Base-by-base conservation (phyloP, 176 grass and related monocot species). In the sorghum (Sorghum bicolor) region DNA sequence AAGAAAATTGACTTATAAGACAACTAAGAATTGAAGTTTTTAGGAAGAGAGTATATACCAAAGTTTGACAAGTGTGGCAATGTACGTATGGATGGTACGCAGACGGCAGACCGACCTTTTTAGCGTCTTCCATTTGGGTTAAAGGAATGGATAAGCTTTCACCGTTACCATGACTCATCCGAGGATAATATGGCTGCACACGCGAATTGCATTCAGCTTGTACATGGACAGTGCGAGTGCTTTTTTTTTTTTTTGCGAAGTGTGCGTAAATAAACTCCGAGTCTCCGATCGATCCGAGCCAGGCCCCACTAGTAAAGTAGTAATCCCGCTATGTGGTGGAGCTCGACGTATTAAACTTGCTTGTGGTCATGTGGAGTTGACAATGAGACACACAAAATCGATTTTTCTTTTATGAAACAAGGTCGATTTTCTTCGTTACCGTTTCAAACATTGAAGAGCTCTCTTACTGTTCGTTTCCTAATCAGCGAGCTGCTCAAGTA, bases 391-490 rank as follows among this genome's bases (percentile, higher is more conserved):
- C 17, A 33, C 9, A 78, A 12, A 37, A 8, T 48, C 69, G 62
- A 68, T 66, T 16, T 5, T 41, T 11, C 11, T 41, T 41, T 10
- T 1, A 40, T 11, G 39, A 41, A 3, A 47, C 12, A 17, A 5
- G 39, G 10, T 52, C 77, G 52, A 63, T 60, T 17, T 67, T 12
- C 24, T 72, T 72, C 64, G 34, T 67, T 69, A 65, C 16, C 64
- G 40, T 37, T 64, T n/a, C 25, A 53, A 69, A 81, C 39, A 81
- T 8, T 14, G 64, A 33, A 15, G 65, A 65, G 6, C 71, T 76
- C 39, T 70, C 60, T 41, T 8, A 63, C 77, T 77, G 31, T 81
- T 89, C 2, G 26, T 82, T 41, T 17, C 40, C 25, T 77, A 72
- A 20, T 63, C 64, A 20, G 43, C n/a, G 15, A 68, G 53, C 39